Base-by-base conservation (phyloP, 192 early-diverging fungal species). In the Haplosporangium gracile region DNA sequence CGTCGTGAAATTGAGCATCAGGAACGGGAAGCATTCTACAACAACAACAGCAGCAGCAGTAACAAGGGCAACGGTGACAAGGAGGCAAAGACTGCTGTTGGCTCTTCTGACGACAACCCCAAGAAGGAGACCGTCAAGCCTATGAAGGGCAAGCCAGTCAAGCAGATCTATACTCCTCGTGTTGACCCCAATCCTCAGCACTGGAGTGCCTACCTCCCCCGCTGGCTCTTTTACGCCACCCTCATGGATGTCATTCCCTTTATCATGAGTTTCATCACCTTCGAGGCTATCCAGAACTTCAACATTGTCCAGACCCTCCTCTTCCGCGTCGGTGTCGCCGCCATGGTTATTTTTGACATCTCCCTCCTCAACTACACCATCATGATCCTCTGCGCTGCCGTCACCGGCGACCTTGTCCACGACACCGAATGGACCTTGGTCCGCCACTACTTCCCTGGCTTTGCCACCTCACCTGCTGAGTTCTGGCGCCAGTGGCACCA, bases 401-500 rank as follows among this genome's bases (percentile, higher is more conserved):
- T 77, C 55, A 85, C 78, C 13, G 83, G 83, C 5, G 53, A 85
- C 15, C 42, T 80, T 57, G 72, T 85, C 78, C 78, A 65, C 36
- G 78, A 85, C 53, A 85, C 83, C 22, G 83, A 85, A 55, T 85
- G 83, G 83, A 80, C 83, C 32, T 18, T 85, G 42, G 83, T 85
- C 26, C 34, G 77, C 4, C 83, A 85, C 47, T 80, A 85, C 69
- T 85, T 85, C 45, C 83, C 83, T 24, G 83, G 83, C 26, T 75
- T 85, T 16, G 83, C 83, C n/a, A 85, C 83, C 43, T 85, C 83
- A 6, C 77, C 77, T 18, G 38, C 77, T 18, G 83, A 79, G 55
- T 85, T 85, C 69, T 85, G 83, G 83, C 78, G 78, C 13, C 83
- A 80, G 43, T 85, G 83, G 83, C 83, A 85, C 39, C 83, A 85